phyloP scores from a whole-genome alignment of 2,329 filamentous ascomycete genomes.

The Sclerotinia minor region DNA sequence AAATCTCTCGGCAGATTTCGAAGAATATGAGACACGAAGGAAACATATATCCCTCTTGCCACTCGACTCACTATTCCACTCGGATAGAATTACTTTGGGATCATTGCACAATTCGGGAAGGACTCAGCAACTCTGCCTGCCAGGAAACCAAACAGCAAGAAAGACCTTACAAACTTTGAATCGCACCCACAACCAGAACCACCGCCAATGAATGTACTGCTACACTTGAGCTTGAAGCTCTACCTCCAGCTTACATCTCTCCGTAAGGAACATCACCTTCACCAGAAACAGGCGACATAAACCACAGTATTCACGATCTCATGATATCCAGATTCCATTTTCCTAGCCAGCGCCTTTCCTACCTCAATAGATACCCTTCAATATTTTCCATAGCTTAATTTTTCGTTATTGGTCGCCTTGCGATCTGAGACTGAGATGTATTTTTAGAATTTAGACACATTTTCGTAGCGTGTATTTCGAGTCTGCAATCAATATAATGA shows the following conservation, averaged over 20 bases:
- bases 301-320: not conserved
- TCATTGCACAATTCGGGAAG: not conserved
- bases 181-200: not conserved
- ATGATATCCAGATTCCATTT: not conserved
- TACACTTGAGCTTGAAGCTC: not conserved
- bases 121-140: not conserved
- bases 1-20: not conserved
- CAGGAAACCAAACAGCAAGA: not conserved
- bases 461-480: not conserved
- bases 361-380: conserved; percentile 6
- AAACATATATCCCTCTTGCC: not conserved
- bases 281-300: not conserved
- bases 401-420: not conserved
- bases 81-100: not conserved
- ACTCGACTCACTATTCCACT: not conserved
- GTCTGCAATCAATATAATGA: not conserved
- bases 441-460: not conserved
- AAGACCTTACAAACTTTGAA: not conserved
- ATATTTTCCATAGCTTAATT: not conserved
- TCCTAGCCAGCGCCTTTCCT: not conserved
- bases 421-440: not conserved
- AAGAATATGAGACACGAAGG: not conserved
- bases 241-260: not conserved
- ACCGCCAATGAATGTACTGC: not conserved
- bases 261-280: not conserved